A percentile compares a stretch with the other conserved stretches of the same genome.
Conservation (phyloP, 208 protist species). For the Leishmania amazonensis region DNA sequence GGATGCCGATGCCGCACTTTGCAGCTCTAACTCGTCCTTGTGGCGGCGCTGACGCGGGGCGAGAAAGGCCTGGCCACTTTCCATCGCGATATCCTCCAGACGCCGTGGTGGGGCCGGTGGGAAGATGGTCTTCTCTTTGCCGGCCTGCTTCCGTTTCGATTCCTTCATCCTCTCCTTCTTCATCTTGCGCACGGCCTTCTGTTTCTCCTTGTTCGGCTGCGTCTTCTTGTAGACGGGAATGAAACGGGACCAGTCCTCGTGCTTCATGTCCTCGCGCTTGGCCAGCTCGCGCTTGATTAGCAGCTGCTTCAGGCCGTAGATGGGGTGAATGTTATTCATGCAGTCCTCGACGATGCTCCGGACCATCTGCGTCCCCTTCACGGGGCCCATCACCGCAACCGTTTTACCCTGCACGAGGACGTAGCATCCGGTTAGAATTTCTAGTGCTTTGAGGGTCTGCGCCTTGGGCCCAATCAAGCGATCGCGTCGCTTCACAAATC, state of each 20-base stretch:
- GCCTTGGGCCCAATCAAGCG: slow-evolving; percentile 98
- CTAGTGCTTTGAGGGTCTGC: slow-evolving; percentile 97
- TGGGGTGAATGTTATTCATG: slow-evolving; percentile 99
- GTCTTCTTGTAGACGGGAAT: slow-evolving; percentile 97
- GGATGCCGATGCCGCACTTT: background rate
- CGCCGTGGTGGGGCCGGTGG: slow-evolving; percentile 87
- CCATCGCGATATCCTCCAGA: slow-evolving; percentile 92
- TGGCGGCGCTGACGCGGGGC: slow-evolving; percentile 45
- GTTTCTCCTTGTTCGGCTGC: slow-evolving; percentile 89
- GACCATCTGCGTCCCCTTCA: slow-evolving; percentile 96
- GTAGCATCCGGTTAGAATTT: slow-evolving; percentile 99
- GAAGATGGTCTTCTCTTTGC: slow-evolving; percentile 87
- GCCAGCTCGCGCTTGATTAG: slow-evolving; percentile 99
- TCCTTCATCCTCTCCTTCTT: slow-evolving; percentile 84
- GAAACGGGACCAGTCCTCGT: slow-evolving; percentile 98
- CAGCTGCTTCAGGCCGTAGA: slow-evolving; percentile 99
- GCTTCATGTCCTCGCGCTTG: slow-evolving; percentile 96
- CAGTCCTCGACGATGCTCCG: slow-evolving; percentile 98
- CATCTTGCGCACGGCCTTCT: slow-evolving; percentile 84
- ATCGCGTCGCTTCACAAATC: slow-evolving; percentile 99
- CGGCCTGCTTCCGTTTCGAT: slow-evolving; percentile 58
- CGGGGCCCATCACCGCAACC: slow-evolving; percentile 96
- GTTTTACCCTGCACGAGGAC: slow-evolving; percentile 99
- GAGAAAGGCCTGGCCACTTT: slow-evolving; percentile 90
- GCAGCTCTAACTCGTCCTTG: slow-evolving; percentile 76